Evolutionary conservation across 164 flowering plant species (phyloP).

Genomic region (Aristolochia californica): DNA sequence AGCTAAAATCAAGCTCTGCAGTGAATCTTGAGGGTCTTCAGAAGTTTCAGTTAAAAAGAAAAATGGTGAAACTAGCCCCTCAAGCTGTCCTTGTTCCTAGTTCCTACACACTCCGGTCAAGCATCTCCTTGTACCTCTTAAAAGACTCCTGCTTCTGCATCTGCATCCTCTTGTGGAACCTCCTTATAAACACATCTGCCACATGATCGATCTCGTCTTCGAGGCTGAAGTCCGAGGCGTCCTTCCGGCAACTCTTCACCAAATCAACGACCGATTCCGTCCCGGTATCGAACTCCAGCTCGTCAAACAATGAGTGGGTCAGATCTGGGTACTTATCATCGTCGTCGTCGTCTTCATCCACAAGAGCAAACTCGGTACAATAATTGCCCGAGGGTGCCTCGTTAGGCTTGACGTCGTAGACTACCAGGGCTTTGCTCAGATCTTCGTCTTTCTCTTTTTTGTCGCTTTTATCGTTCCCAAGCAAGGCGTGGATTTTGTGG

Average conservation of each 20-base stretch:
- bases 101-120: slow-evolving; percentile 30
- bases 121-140: slow-evolving; percentile 56
- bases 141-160: slow-evolving; percentile 71
- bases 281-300: slow-evolving; percentile 21
- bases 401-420: slow-evolving; percentile 11
- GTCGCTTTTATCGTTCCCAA: slow-evolving; percentile 14
- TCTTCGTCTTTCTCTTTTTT: slow-evolving; percentile 10
- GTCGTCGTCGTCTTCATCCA: slow-evolving; percentile 5
- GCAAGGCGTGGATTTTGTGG: slow-evolving; percentile 30
- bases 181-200: slow-evolving; percentile 65
- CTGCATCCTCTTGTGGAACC: slow-evolving; percentile 51
- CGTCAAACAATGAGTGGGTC: slow-evolving; percentile 34
- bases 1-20: too few relatives aligned
- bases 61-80: too few relatives aligned
- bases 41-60: too few relatives aligned
- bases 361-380: slow-evolving; percentile 4
- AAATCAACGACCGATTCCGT: slow-evolving; percentile 44
- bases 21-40: too few relatives aligned
- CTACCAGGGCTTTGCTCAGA: slow-evolving; percentile 25
- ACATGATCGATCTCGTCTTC: slow-evolving; percentile 81
- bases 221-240: slow-evolving; percentile 39
- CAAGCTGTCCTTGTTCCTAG: too few relatives aligned
- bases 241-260: slow-evolving; percentile 50
- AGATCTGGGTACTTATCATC: slow-evolving; percentile 38
- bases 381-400: slow-evolving; percentile 5